Evolutionary conservation across 1,284 basidiomycete genomes (phyloP).

Genomic region (Stygiomarasmius scandens): DNA sequence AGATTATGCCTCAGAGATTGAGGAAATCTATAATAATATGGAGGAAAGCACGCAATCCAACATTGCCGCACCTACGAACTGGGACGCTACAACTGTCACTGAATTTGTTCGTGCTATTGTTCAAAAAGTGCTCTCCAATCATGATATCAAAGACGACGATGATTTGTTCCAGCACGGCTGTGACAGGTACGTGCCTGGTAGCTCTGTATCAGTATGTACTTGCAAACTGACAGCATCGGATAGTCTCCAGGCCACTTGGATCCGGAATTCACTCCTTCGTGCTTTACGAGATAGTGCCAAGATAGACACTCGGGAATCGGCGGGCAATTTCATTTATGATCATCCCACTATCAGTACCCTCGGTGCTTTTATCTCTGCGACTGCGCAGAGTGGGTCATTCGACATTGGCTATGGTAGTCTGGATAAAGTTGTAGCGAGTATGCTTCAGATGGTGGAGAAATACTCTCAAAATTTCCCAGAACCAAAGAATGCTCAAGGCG

Average conservation of each 20-base stretch:
- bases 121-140: constrained; percentile 24
- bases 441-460: too few species aligned
- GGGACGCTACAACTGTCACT: too few species aligned
- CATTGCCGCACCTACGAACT: too few species aligned
- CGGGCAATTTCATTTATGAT: too few species aligned
- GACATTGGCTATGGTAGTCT: not conserved
- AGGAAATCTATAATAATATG: too few species aligned
- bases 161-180: constrained; percentile 47
- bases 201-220: not conserved
- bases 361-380: constrained; percentile 14
- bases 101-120: constrained; percentile 18
- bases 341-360: constrained; percentile 29
- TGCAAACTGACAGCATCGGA: not conserved
- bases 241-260: constrained; percentile 47
- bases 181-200: constrained; percentile 38
- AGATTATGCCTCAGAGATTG: too few species aligned
- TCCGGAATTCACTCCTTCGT: constrained; percentile 24
- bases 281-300: too few species aligned
- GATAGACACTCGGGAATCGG: too few species aligned
- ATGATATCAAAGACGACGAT: constrained; percentile 31
- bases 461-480: too few species aligned
- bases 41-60: too few species aligned
- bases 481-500: too few species aligned
- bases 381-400: not conserved
- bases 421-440: not conserved